phyloP scores from a whole-genome alignment of 139 green algal genomes.

The Chlamydomonas incerta region DNA sequence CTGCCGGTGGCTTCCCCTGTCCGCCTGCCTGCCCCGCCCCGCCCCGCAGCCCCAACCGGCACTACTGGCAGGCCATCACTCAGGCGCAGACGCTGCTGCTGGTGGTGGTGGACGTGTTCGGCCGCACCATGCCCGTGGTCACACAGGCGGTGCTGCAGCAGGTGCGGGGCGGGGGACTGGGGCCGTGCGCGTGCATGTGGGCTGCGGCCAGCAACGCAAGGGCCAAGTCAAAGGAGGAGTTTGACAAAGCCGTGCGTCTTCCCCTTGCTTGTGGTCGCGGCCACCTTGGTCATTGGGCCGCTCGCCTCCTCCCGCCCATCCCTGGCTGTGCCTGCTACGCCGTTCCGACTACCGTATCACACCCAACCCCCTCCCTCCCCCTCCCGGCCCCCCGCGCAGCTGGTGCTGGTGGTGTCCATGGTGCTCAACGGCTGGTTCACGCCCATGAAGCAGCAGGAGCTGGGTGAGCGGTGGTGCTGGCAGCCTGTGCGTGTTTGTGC shows the following conservation, averaged over 20 bases:
- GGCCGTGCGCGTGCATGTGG: too few relatives aligned
- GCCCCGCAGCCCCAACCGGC: too few relatives aligned
- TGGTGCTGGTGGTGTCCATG: background rate
- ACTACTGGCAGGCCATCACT: background rate
- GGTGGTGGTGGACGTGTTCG: slow-evolving; percentile 10
- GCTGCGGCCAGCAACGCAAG: too few relatives aligned
- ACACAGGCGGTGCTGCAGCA: background rate
- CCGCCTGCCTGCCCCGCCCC: too few relatives aligned
- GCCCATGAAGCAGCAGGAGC: background rate
- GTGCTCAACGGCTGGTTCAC: background rate
- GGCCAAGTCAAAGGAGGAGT: too few relatives aligned
- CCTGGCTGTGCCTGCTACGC: too few relatives aligned
- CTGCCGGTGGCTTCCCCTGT: too few relatives aligned
- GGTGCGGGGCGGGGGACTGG: background rate
- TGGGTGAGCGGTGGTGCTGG: background rate
- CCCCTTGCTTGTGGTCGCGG: too few relatives aligned
- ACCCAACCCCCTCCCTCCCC: background rate
- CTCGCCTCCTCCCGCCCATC: too few relatives aligned
- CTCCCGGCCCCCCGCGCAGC: background rate
- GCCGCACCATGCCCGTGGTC: background rate
- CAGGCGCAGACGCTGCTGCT: slow-evolving; percentile 4
- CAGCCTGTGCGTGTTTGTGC: too few relatives aligned
- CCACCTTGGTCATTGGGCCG: too few relatives aligned
- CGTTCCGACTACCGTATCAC: background rate
- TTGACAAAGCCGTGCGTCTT: too few relatives aligned